Evolutionary conservation across 352 stramenopile genomes (phyloP).

Genomic region (Peronospora tabacina): DNA sequence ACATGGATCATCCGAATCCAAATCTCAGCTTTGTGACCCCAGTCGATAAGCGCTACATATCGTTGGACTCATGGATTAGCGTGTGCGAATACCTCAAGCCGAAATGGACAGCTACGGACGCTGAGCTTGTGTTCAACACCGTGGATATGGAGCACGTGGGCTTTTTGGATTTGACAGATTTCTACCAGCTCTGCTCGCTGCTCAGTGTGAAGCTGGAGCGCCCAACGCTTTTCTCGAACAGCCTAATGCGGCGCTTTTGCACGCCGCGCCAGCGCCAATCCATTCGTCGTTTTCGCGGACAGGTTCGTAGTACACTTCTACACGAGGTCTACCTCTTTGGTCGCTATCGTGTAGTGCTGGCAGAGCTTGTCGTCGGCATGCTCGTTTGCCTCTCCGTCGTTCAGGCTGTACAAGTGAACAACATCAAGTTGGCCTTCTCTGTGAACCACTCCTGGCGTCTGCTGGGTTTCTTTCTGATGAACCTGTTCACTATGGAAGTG

Average conservation of each 20-base stretch:
- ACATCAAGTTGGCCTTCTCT: constrained; percentile 68
- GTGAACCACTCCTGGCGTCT: constrained; percentile 67
- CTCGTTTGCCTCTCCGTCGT: constrained; percentile 74
- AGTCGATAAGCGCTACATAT: constrained; percentile 47
- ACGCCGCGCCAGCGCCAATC: constrained; percentile 40
- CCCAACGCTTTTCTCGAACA: constrained; percentile 37
- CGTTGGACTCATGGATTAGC: constrained; percentile 60
- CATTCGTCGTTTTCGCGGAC: constrained; percentile 41
- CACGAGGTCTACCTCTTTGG: constrained; percentile 56
- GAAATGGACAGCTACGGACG: constrained; percentile 65
- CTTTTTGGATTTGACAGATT: constrained; percentile 54
- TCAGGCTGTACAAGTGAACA: constrained; percentile 79
- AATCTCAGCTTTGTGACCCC: constrained; percentile 33
- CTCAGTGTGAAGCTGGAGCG: constrained; percentile 64
- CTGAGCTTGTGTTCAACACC: constrained; percentile 72
- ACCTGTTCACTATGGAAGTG: constrained; percentile 70
- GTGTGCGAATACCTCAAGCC: constrained; percentile 69
- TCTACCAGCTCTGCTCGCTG: constrained; percentile 73
- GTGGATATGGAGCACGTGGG: constrained; percentile 60
- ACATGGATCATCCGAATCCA: constrained; percentile 19
- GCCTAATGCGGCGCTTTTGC: constrained; percentile 38
- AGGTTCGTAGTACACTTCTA: constrained; percentile 46
- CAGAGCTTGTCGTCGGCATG: constrained; percentile 61
- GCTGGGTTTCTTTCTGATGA: constrained; percentile 57
- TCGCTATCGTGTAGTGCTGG: constrained; percentile 61